Evolutionary conservation across 805 yeast species (phyloP), one percentile per base, ranked within the genome.

Genomic region (Wickerhamiella alocasiicola): DNA sequence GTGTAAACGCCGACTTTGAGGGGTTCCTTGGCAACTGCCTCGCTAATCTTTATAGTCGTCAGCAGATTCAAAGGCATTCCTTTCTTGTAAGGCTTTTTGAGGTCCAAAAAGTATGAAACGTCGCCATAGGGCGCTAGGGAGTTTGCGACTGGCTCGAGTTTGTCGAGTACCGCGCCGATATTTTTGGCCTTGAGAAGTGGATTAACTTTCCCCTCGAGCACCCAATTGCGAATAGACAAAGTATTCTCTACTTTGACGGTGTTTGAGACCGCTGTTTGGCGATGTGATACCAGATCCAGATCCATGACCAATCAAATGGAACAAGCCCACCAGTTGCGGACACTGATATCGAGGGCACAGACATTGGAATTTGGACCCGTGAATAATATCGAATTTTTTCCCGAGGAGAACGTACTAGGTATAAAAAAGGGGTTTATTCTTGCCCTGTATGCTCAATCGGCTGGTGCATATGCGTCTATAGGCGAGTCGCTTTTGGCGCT

Each of bases 171-270:
- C 39, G 44, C 48, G 23, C 45, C 43, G 21, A 57, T 43, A 4
- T 52, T 51, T 12, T 13, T 20, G 12, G 53, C 52, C 18, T 46
- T 44, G 27, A 55, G 49, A 30, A 57, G 40, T 15, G 55, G 54
- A 33, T 47, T 44, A 28, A 57, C 36, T 16, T 59, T 60, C 9
- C 46, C 42, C 39, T 36, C 37, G 32, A 58, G 46, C 13, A 57
- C 48, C 19, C 42, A 42, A 24, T 53, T 53, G 15, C 58, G 49
- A 37, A 48, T 47, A 6, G 49, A 43, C 16, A 42, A 49, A 15
- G 60, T 59, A 29, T 48, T 36, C 16, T 55, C 51, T n/a, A 52
- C 54, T 39, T 53, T 55, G 23, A 54, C 54, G 33, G 44, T 45
- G 41, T 55, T 48, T 20, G 41, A 25, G 35, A 56, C 50, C n/a